Conservation (phyloP, 2,329 filamentous ascomycete species). For the Aspergillus proliferans region DNA sequence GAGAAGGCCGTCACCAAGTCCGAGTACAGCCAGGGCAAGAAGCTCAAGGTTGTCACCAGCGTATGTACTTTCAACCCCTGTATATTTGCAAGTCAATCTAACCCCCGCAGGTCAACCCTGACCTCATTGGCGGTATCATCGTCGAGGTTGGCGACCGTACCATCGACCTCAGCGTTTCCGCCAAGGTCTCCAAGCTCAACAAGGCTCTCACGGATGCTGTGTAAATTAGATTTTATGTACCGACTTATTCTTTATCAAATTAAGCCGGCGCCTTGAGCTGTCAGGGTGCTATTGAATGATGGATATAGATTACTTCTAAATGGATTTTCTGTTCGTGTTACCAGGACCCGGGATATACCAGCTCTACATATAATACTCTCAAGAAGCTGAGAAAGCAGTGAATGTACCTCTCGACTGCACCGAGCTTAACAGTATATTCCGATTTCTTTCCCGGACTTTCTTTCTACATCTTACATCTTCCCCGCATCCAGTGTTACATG, state of each 20-base stretch:
- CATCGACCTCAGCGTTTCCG: slow-evolving; percentile 92
- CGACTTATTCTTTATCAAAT: slow-evolving; percentile 8
- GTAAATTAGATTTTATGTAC: slow-evolving; percentile 57
- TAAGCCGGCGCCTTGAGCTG: no score
- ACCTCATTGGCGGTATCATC: slow-evolving; percentile 86
- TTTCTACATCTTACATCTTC: no score
- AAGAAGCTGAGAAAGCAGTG: no score
- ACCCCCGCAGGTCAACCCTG: slow-evolving; percentile 71
- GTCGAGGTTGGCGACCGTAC: slow-evolving; percentile 97
- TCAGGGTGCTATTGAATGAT: no score
- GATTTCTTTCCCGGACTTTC: no score
- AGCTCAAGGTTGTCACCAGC: slow-evolving; percentile 93
- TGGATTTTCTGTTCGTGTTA: no score
- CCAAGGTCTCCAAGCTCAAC: slow-evolving; percentile 97
- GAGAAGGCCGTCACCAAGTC: slow-evolving; percentile 88
- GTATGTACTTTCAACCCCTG: slow-evolving; percentile 41
- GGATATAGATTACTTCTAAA: no score
- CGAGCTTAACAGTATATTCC: no score
- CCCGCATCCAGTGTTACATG: no score
- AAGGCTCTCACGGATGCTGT: slow-evolving; percentile 94
- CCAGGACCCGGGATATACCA: no score
- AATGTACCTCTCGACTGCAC: no score
- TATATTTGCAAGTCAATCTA: neutral
- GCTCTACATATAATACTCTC: no score
- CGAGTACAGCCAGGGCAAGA: slow-evolving; percentile 83